Evolutionary conservation across 2,329 filamentous ascomycete species (phyloP), one percentile per base, ranked within the genome.

Genomic region (Scedosporium boydii): DNA sequence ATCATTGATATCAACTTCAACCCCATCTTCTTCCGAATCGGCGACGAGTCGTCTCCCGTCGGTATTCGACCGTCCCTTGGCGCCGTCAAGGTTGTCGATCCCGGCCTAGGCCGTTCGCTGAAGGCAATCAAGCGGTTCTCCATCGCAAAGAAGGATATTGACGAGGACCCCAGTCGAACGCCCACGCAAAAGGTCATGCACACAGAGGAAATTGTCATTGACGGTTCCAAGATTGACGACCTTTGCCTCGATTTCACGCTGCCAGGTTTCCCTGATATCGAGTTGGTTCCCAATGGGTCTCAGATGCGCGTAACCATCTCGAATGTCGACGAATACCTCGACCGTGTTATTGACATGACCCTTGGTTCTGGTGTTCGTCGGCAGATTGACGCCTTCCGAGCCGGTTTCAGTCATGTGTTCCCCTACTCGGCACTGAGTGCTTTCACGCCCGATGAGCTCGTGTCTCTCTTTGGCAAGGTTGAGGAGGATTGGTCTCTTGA

Each of bases 1-100:
- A 98, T 99, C 72, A 97, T 99, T 68, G 95, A 99, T 70, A 87
- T 99, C 67, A 95, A 93, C 62, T 95, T 99, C 76, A 99, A 97
- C 71, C 90, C 95, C 1, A 96, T 92, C 5, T 97, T 99, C 78
- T 99, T 99, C 86, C 90, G 93, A 63, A 90, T 97, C 66, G 91
- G 90, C 16, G 90, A 96, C 68, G 84, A 81, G 55, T 82, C 85
- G 2, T 73, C 76, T 1, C 76, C 85, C 1, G 74, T 76, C 4
- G 80, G 80, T 0, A 87, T 96, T 3, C 87, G 87, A 23, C 92
- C 93, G 12, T 96, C 93, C 0, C 81, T 99, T 6, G 92, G 91
- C 5, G 90, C 95, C 1, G 87, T 99, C 58, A 96, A 93, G 72
- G 85, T 89, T 4, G 92, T 99, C 4, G 95, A 99, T 69, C 84